Evolutionary conservation across 2,329 filamentous ascomycete genomes (phyloP).

Genomic region (Chrysoporthe puriensis): DNA sequence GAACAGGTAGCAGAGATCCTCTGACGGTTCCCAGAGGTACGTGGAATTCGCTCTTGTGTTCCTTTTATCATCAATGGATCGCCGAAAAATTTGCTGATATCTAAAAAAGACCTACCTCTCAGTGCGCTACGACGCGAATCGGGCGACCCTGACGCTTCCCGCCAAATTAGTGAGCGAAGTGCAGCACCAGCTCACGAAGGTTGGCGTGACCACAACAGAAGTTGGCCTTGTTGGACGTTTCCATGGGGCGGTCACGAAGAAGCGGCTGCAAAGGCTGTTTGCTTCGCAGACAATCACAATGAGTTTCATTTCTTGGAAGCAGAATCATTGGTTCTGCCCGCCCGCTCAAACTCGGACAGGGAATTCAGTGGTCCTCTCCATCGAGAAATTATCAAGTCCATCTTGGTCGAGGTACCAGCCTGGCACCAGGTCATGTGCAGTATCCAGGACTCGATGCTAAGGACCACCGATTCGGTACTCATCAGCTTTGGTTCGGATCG

Average conservation of each 20-base stretch:
- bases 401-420: too few relatives aligned
- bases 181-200: background rate
- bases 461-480: too few relatives aligned
- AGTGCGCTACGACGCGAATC: background rate
- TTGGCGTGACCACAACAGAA: too few relatives aligned
- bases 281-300: background rate
- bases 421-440: too few relatives aligned
- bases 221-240: background rate
- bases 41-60: background rate
- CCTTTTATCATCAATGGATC: background rate
- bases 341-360: too few relatives aligned
- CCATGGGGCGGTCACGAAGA: background rate
- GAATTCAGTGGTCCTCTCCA: too few relatives aligned
- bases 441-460: too few relatives aligned
- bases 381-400: too few relatives aligned
- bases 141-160: background rate
- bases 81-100: background rate
- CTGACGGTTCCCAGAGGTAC: background rate
- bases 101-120: background rate
- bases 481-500: too few relatives aligned
- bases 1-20: background rate
- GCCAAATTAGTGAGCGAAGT: too few relatives aligned
- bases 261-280: too few relatives aligned
- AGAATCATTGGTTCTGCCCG: conserved; percentile 24
- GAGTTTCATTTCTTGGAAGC: conserved; percentile 36